A percentile compares a stretch with the other conserved stretches of the same genome.
phyloP scores from a whole-genome alignment of 164 flowering plant genomes.

The Aristolochia fimbriata region DNA sequence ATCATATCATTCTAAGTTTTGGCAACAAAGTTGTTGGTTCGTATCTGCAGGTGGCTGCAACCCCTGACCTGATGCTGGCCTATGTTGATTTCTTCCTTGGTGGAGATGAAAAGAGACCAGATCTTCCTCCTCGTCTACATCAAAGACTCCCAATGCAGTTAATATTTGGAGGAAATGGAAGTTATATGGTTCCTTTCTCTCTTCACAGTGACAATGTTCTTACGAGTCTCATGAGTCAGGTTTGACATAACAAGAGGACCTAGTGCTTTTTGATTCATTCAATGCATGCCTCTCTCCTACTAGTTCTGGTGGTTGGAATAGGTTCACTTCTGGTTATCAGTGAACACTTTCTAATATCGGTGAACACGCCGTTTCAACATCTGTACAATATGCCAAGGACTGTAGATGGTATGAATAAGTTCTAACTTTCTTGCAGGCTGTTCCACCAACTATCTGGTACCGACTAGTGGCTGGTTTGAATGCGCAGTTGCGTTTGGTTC shows the following conservation, averaged over 20 bases:
- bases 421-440: constrained; percentile 35
- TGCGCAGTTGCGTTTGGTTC: constrained; percentile 83
- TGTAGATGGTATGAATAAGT: background rate
- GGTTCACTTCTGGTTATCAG: no score
- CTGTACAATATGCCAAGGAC: background rate
- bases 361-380: no score
- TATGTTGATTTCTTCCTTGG: constrained; percentile 92
- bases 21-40: no score
- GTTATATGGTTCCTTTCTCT: constrained; percentile 88
- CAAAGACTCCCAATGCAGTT: constrained; percentile 76
- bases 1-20: no score
- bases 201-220: constrained; percentile 80
- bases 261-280: no score
- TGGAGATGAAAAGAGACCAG: constrained; percentile 91
- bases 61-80: constrained; percentile 84
- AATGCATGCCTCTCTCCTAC: background rate
- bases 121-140: constrained; percentile 78
- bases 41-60: constrained; percentile 69
- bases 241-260: no score
- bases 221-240: constrained; percentile 93
- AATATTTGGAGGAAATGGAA: constrained; percentile 93
- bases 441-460: constrained; percentile 90
- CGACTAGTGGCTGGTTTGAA: constrained; percentile 87
- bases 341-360: no score
- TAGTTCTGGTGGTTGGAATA: background rate